These are phyloP conservation scores for Piloderma croceum DNA, from an alignment of 768 basidiomycete genomes.

Conservation along the genomic window DNA sequence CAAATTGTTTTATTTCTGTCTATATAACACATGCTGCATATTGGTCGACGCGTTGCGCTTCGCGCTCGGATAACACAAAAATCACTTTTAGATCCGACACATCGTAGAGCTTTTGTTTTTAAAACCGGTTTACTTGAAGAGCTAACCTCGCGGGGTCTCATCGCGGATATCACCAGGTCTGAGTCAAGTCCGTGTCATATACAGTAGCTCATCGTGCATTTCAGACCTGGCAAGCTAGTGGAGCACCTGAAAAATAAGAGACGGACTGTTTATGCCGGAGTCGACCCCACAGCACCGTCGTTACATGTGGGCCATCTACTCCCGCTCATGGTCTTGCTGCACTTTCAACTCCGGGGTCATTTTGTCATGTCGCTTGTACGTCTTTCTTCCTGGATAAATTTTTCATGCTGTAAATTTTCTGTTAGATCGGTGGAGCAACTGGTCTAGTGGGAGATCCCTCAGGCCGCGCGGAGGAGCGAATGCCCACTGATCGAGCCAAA, in stretches of 20 bases:
- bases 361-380: slow-evolving; percentile 77
- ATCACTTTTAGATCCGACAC: not conserved
- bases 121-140: slow-evolving; percentile 29
- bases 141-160: slow-evolving; percentile 25
- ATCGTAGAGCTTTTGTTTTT: slow-evolving; percentile 10
- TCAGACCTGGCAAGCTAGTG: too few relatives aligned
- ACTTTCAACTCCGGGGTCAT: slow-evolving; percentile 86
- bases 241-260: too few relatives aligned
- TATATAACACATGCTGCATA: not conserved
- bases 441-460: slow-evolving; percentile 97
- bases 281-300: slow-evolving; percentile 88
- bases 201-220: too few relatives aligned
- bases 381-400: slow-evolving; percentile 3
- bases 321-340: slow-evolving; percentile 79
- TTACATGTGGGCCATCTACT: slow-evolving; percentile 93
- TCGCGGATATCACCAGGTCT: slow-evolving; percentile 34
- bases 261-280: slow-evolving; percentile 75
- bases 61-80: not conserved
- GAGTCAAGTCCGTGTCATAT: too few relatives aligned
- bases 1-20: too few relatives aligned
- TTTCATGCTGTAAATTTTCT: slow-evolving; percentile 1
- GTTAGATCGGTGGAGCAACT: slow-evolving; percentile 91
- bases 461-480: slow-evolving; percentile 77
- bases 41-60: not conserved
- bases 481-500: slow-evolving; percentile 51